These are phyloP conservation scores for Stephanocyclus meneghinianus DNA, from an alignment of 352 stramenopile species.

Conservation along the genomic window DNA sequence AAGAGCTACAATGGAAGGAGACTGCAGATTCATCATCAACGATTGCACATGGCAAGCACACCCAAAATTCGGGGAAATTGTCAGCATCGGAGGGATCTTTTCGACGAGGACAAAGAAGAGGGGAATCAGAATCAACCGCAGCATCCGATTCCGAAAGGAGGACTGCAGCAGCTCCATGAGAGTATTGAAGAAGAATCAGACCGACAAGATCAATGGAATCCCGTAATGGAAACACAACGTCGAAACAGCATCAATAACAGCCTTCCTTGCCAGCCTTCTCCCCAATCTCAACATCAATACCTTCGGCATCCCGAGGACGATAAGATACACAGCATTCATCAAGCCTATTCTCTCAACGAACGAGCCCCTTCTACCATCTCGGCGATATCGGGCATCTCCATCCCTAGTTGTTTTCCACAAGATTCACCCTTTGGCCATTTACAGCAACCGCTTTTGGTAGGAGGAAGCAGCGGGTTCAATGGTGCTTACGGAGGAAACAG, in stretches of 20 bases:
- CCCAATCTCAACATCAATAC: constrained; percentile 1
- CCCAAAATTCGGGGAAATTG: constrained; percentile 44
- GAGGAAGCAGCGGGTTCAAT: not conserved
- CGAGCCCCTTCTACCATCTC: constrained; percentile 32
- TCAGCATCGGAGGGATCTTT: constrained; percentile 21
- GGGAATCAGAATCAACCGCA: not conserved
- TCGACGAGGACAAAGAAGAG: not conserved
- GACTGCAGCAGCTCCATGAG: not conserved
- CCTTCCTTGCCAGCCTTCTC: not conserved
- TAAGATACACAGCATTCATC: constrained; percentile 8
- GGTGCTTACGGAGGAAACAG: not conserved
- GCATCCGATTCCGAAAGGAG: not conserved
- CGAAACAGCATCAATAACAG: constrained; percentile 6
- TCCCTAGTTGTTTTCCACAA: constrained; percentile 38
- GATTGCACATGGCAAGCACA: constrained; percentile 36
- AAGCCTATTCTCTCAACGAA: constrained; percentile 26
- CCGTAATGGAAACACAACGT: not conserved
- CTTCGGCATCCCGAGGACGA: constrained; percentile 2
- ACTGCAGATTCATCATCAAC: constrained; percentile 7
- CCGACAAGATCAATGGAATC: not conserved
- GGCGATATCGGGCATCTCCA: constrained; percentile 38
- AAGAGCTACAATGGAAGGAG: not conserved
- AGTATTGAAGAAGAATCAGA: not conserved
- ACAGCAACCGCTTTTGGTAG: constrained; percentile 13
- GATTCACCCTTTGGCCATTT: constrained; percentile 23